Evolutionary conservation across 345 rosid species (phyloP), one percentile per base, ranked within the genome.

Genomic region (Lagerstroemia speciosa): DNA sequence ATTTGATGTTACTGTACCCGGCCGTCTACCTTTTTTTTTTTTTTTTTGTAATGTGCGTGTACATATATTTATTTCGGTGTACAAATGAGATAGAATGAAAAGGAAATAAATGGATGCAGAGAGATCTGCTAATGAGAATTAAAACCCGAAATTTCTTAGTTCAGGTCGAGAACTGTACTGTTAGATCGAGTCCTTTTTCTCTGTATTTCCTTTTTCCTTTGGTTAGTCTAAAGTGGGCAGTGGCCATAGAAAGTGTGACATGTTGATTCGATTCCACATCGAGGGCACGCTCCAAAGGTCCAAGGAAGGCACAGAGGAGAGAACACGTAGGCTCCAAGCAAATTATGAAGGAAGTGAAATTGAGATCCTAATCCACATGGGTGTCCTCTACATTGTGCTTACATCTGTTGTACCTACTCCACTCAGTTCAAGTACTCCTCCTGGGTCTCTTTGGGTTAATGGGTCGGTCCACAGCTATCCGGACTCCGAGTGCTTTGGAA

Each of bases 321-420:
- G 63, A 58, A 58, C 63, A 58, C 61, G 34, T 58, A 58, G 63
- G 34, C 27, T 19, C 12, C 19, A 30, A 58, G 32, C 33, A 58
- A 58, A 58, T 58, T 27, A 58, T 58, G 34, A 30, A 58, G 33
- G 63, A 58, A 11, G 15, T 30, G 34, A 58, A 58, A 27, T 58
- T 58, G 63, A 5, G 29, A 58, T 33, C 63, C 63, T 11, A 2
- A 16, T 29, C 34, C 62, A 58, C 34, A 58, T 58, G 62, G 3
- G 14, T 27, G 31, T 26, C 62, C 32, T 58, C 63, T 58, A 58
- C 33, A 9, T 27, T 58, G 11, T 58, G 63, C 63, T 58, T 29
- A 58, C 63, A 58, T 58, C 11, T 58, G 33, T 58, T 10, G 4
- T 9, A 58, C 63, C 63, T 58, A 58, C 29, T 58, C 63, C 63